Percentiles rank a stretch among this genome's conserved stretches.
Evolutionary conservation across 2,329 filamentous ascomycete species (phyloP).

Genomic region (Neonectria sp.): DNA sequence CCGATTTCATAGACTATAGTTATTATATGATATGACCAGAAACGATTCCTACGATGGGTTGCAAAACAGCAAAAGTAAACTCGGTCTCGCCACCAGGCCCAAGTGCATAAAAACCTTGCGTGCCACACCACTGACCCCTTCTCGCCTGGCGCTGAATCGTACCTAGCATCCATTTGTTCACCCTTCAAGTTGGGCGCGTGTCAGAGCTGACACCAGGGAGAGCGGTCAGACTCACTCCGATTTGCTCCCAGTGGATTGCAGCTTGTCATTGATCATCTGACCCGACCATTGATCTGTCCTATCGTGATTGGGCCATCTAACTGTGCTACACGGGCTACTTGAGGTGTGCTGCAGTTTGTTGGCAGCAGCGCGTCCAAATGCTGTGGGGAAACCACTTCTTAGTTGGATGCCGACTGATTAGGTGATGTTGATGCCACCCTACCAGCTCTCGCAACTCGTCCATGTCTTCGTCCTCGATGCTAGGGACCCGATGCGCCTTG

Average conservation of each 20-base stretch:
- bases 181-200: not conserved
- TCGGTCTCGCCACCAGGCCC: conserved; percentile 7
- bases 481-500: conserved; percentile 3
- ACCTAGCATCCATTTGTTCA: not conserved
- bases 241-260: conserved; percentile 10
- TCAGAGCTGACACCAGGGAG: conserved; percentile 15
- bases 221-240: conserved; percentile 14
- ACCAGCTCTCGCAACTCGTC: conserved; percentile 7
- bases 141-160: not conserved
- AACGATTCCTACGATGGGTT: not conserved
- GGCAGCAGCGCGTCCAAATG: not conserved
- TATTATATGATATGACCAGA: not conserved
- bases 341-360: conserved; percentile 7
- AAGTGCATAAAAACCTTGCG: conserved; percentile 13
- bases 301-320: not conserved
- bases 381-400: conserved; percentile 5
- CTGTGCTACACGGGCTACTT: conserved; percentile 2
- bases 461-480: conserved; percentile 8
- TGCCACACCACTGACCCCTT: not conserved
- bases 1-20: conserved; percentile 5
- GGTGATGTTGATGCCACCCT: conserved; percentile 15
- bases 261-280: conserved; percentile 20
- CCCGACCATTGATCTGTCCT: conserved; percentile 1
- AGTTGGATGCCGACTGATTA: not conserved
- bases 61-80: not conserved